A percentile compares a stretch with the other conserved stretches of the same genome.
These are phyloP conservation scores for Lentinus polychrous DNA, from an alignment of 1,284 basidiomycete species.

Conservation along the genomic window DNA sequence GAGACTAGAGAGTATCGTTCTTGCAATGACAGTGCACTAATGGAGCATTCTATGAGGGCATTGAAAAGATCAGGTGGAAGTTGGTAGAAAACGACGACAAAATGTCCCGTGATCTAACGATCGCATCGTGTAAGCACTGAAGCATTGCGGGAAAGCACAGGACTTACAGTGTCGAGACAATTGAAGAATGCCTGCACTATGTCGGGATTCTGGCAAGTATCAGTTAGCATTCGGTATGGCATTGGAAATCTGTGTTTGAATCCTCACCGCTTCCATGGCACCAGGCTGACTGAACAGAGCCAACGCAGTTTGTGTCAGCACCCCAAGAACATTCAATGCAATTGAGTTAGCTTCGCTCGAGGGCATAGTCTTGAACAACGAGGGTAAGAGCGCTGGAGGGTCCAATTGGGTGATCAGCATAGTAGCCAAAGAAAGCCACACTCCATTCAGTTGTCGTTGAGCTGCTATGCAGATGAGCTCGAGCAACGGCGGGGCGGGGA, in stretches of 20 bases:
- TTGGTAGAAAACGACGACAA: slow-evolving; percentile 62
- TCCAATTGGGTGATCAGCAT: slow-evolving; percentile 77
- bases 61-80: slow-evolving; percentile 63
- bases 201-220: slow-evolving; percentile 64
- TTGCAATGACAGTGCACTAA: slow-evolving; percentile 66
- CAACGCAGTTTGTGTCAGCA: slow-evolving; percentile 59
- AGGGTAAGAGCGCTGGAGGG: slow-evolving; percentile 50
- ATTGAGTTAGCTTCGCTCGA: slow-evolving; percentile 35
- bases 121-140: too few relatives aligned
- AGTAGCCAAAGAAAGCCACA: slow-evolving; percentile 78
- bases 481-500: slow-evolving; percentile 73
- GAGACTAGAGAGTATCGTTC: slow-evolving; percentile 84
- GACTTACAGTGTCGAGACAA: slow-evolving; percentile 62
- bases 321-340: slow-evolving; percentile 48
- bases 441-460: slow-evolving; percentile 66
- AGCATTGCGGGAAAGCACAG: background rate
- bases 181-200: slow-evolving; percentile 84
- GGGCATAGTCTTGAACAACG: slow-evolving; percentile 33
- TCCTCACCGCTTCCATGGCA: slow-evolving; percentile 65
- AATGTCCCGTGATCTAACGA: slow-evolving; percentile 63
- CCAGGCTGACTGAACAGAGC: slow-evolving; percentile 46
- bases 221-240: slow-evolving; percentile 1
- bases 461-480: slow-evolving; percentile 73
- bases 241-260: too few relatives aligned
- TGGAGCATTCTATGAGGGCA: slow-evolving; percentile 66